Conservation (phyloP, 192 early-diverging fungal genomes). For the Gryganskiella cystojenkinii region DNA sequence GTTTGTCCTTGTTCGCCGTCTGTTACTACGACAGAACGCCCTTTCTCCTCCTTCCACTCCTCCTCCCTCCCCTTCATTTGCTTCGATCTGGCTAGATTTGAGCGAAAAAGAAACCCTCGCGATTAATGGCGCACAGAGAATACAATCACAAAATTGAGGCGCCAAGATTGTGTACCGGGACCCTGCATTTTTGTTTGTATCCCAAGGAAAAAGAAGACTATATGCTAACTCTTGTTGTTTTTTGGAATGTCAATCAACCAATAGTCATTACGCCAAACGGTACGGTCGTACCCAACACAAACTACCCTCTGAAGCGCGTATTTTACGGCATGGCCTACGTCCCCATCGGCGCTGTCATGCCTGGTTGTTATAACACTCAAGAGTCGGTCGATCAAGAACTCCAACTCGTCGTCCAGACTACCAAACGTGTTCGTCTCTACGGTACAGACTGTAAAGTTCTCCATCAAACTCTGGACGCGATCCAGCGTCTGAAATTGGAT, state of each 20-base stretch:
- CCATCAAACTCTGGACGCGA: constrained; percentile 40
- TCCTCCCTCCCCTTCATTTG: no score
- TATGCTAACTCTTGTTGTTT: background rate
- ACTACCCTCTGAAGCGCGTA: constrained; percentile 36
- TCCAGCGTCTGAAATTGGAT: constrained; percentile 47
- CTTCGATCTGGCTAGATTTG: no score
- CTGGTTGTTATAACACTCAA: constrained; percentile 54
- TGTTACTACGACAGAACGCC: background rate
- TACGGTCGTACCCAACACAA: constrained; percentile 24
- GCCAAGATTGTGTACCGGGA: no score
- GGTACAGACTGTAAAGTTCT: constrained; percentile 58
- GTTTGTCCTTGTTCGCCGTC: background rate
- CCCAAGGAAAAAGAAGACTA: background rate
- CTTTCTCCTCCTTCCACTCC: background rate
- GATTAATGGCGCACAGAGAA: no score
- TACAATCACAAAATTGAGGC: no score
- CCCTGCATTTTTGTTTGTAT: constrained; percentile 9
- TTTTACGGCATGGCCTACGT: constrained; percentile 61
- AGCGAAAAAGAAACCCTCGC: no score
- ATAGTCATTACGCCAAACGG: constrained; percentile 38
- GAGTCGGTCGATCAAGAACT: constrained; percentile 48
- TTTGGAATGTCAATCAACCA: background rate
- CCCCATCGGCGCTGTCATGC: constrained; percentile 46
- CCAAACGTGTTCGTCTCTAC: constrained; percentile 54
- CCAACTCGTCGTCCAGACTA: constrained; percentile 47